Base-by-base conservation (phyloP, 495 filamentous ascomycete species). In the Aspergillus egyptiacus region DNA sequence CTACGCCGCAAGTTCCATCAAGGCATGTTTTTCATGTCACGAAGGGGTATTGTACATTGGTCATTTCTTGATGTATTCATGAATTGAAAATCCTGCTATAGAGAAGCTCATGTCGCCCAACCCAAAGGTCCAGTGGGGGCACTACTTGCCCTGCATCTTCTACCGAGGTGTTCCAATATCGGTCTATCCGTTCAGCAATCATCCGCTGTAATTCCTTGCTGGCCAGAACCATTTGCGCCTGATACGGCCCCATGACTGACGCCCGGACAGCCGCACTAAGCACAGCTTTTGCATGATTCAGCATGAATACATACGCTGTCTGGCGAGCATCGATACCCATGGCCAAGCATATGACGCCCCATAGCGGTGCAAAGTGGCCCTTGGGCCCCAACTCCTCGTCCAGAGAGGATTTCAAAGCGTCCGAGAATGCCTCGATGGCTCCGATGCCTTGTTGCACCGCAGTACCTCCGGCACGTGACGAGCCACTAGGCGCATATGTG, bases 11-110 rank as follows among this genome's bases (percentile, higher is more conserved):
- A 40, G 41, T n/a, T n/a, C n/a, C 46, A 46, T 44, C 11, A 59
- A 39, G 57, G 45, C 43, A 57, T 57, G 51, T 46, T 35, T 36
- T 37, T 33, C 17, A 47, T 28, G 47, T 48, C 42, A 51, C 24
- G 14, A 5, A 22, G 34, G 19, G 40, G 18, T 17, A 17, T 43
- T 43, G 8, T 24, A 42, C 37, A 28, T 11, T 19, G 18, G n/a
- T 40, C n/a, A 22, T 34, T 24, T n/a, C 30, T 17, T 7, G 28
- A 42, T 44, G 18, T 36, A 56, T 39, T 28, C 55, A 84, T 43
- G 80, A 84, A 63, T 98, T 97, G 58, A 98, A 98, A 41, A 98
- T 97, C 62, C 93, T 82, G 54, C 87, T 94, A 69, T 98, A 98
- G 31, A 98, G 67, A 62, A 95, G 64, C 74, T 98, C 93, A 69